Conservation (phyloP, 176 grass and related monocot genomes). For the Oryza nivara region DNA sequence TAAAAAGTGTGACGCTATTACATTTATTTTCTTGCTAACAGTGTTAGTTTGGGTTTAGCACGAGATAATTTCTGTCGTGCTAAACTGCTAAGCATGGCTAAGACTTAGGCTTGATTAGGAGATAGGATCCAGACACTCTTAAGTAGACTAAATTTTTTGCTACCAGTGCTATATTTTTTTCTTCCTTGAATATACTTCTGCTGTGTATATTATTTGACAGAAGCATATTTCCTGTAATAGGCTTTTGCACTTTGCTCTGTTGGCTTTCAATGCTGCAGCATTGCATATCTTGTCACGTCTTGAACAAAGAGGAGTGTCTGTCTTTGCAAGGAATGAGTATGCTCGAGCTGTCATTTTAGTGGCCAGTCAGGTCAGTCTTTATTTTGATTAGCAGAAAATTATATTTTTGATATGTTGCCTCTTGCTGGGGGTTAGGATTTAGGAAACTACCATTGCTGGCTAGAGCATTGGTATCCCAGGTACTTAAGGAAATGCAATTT, state of each 20-base stretch:
- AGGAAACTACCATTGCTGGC: not conserved
- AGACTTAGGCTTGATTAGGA: not conserved
- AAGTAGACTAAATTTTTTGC: conserved; percentile 9
- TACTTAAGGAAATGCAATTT: not conserved
- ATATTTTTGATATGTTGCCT: not conserved
- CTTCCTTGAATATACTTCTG: conserved; percentile 10
- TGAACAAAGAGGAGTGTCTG: conserved; percentile 46
- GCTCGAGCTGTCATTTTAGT: conserved; percentile 79
- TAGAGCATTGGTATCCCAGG: not conserved
- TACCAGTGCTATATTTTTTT: not conserved
- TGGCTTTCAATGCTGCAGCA: conserved; percentile 59
- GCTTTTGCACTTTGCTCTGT: conserved; percentile 66
- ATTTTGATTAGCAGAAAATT: conserved; percentile 37
- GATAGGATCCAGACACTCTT: not conserved
- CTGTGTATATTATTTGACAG: conserved; percentile 30
- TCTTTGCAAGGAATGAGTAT: conserved; percentile 86
- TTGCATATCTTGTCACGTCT: conserved; percentile 58
- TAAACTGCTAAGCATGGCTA: not conserved
- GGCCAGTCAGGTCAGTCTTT: conserved; percentile 81
- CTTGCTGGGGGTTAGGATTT: not conserved
- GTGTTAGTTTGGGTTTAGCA: not conserved
- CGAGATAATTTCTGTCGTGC: not conserved
- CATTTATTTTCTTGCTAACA: conserved; percentile 7
- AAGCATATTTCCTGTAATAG: conserved; percentile 56
- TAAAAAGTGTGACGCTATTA: conserved; percentile 11